A percentile compares a stretch with the other conserved stretches of the same genome.
phyloP scores from a whole-genome alignment of 495 filamentous ascomycete species.

The Aspergillus saccharolyticus region DNA sequence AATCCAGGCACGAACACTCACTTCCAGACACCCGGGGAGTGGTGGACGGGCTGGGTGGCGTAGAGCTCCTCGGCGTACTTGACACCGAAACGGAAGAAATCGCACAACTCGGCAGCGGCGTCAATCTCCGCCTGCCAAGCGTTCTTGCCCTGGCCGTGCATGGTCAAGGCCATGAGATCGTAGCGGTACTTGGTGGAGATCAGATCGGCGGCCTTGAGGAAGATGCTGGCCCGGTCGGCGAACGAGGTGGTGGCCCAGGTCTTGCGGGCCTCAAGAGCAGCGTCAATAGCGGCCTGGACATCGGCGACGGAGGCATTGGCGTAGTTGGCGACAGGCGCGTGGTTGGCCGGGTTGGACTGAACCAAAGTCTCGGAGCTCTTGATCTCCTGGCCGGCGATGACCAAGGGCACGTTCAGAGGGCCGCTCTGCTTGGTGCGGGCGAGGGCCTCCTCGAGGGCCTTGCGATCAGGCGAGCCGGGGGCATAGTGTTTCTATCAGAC shows the following conservation, averaged over 20 bases:
- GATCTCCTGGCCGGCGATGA: conserved; percentile 69
- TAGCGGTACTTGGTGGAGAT: conserved; percentile 87
- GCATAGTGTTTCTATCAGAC: conserved; percentile 71
- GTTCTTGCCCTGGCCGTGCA: conserved; percentile 94
- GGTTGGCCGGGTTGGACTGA: conserved; percentile 73
- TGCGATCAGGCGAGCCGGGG: conserved; percentile 72
- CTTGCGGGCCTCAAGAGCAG: conserved; percentile 74
- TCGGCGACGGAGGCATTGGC: conserved; percentile 68
- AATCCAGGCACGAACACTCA: conserved; percentile 19
- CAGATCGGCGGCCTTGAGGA: conserved; percentile 88
- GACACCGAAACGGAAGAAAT: conserved; percentile 86
- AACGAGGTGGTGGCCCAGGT: conserved; percentile 80
- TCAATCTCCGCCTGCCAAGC: conserved; percentile 97
- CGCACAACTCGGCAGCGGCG: conserved; percentile 82
- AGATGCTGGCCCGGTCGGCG: conserved; percentile 84
- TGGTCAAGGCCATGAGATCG: conserved; percentile 87
- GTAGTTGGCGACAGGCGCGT: conserved; percentile 72
- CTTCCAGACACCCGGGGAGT: conserved; percentile 78
- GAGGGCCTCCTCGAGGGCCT: conserved; percentile 65
- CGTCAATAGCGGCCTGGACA: conserved; percentile 68
- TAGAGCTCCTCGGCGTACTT: conserved; percentile 85
- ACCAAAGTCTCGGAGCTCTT: conserved; percentile 33
- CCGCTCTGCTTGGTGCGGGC: conserved; percentile 52
- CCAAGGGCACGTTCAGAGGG: conserved; percentile 67
- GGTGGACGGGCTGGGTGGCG: conserved; percentile 72